Evolutionary conservation across 306 rosid species (phyloP).

Genomic region (Hippophae rhamnoides): DNA sequence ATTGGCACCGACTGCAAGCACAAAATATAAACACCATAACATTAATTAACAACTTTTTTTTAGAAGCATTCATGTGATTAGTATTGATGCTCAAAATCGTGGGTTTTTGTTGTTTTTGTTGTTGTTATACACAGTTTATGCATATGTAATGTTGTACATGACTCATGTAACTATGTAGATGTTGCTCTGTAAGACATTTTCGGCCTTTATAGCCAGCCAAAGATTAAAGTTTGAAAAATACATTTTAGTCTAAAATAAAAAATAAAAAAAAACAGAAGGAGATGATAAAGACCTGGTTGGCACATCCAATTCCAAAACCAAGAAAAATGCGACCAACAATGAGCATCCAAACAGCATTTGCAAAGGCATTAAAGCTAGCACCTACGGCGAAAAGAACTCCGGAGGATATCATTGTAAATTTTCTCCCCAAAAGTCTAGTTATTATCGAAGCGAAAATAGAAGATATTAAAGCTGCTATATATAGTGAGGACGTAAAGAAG

Average conservation of each 20-base stretch:
- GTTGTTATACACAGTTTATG: too few species aligned
- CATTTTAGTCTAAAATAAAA: too few species aligned
- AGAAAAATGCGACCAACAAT: conserved; percentile 57
- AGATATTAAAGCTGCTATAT: conserved; percentile 57
- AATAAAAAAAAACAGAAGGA: background rate
- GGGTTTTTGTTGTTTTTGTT: too few species aligned
- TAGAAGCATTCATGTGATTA: too few species aligned
- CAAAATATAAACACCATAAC: background rate
- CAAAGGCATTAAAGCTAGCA: conserved; percentile 54
- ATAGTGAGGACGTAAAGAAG: conserved; percentile 67
- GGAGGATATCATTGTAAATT: conserved; percentile 42
- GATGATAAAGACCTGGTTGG: conserved; percentile 48
- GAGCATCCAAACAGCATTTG: conserved; percentile 46
- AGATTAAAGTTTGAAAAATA: too few species aligned
- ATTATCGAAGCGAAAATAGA: conserved; percentile 38
- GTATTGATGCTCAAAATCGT: too few species aligned
- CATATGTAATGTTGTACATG: too few species aligned
- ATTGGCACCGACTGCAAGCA: conserved; percentile 61
- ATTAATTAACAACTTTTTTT: too few species aligned
- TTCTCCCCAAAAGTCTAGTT: conserved; percentile 46
- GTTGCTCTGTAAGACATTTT: too few species aligned
- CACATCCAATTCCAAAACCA: conserved; percentile 77
- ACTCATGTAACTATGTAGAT: too few species aligned
- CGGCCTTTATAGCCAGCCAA: too few species aligned
- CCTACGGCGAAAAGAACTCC: conserved; percentile 50